A percentile compares a stretch with the other conserved stretches of the same genome.
phyloP scores from a whole-genome alignment of 495 filamentous ascomycete genomes.

The Penicillium angulare region DNA sequence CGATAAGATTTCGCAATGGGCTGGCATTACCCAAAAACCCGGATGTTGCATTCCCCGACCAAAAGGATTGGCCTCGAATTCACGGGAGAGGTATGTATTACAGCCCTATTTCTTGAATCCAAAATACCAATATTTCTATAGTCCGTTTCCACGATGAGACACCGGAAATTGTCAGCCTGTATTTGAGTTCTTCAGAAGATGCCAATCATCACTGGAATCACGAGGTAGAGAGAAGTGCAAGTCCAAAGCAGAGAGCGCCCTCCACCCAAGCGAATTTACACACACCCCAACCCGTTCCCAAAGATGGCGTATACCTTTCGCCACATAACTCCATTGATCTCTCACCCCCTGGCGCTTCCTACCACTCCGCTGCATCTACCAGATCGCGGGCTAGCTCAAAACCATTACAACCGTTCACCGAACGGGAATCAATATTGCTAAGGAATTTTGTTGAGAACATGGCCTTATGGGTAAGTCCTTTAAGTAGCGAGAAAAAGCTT shows the following conservation, averaged over 20 bases:
- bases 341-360: conserved; percentile 5
- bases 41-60: conserved; percentile 17
- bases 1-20: conserved; percentile 24
- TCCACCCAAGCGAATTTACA: too few relatives aligned
- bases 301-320: not conserved
- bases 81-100: conserved; percentile 16
- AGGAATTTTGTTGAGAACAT: conserved; percentile 34
- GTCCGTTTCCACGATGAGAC: conserved; percentile 29
- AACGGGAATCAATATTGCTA: conserved; percentile 24
- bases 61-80: conserved; percentile 15
- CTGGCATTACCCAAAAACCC: conserved; percentile 10
- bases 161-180: conserved; percentile 14
- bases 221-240: not conserved
- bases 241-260: not conserved
- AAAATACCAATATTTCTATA: conserved; percentile 3
- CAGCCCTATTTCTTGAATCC: not conserved
- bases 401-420: conserved; percentile 9
- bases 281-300: not conserved
- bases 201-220: not conserved
- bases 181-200: not conserved
- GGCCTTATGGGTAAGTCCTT: conserved; percentile 29
- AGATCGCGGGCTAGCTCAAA: not conserved
- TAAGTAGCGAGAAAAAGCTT: not conserved
- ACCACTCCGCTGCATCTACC: conserved; percentile 1
- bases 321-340: not conserved